Evolutionary conservation across 768 basidiomycete genomes (phyloP).

Genomic region (Vararia minispora): DNA sequence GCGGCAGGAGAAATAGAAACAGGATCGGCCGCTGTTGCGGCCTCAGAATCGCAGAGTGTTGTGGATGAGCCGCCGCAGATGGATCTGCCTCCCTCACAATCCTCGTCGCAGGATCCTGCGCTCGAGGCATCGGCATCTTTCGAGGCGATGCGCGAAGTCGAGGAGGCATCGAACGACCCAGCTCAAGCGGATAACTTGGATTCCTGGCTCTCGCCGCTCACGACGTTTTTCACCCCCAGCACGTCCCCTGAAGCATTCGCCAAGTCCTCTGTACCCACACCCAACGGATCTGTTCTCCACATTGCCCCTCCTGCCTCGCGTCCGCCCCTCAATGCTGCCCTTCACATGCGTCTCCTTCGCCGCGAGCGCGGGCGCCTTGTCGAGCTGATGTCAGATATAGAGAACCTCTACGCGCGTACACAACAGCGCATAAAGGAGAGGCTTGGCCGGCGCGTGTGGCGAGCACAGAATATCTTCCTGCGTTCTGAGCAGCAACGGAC

Average conservation of each 20-base stretch:
- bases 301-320: conserved; percentile 11
- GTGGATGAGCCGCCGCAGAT: conserved; percentile 3
- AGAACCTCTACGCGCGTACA: conserved; percentile 35
- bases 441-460: conserved; percentile 71
- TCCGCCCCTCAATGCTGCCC: conserved; percentile 39
- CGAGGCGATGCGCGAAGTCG: too few species aligned
- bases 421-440: conserved; percentile 60
- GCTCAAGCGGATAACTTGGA: too few species aligned
- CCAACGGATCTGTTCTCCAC: neutral
- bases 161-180: too few species aligned
- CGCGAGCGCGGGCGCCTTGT: conserved; percentile 43
- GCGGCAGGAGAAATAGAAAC: neutral
- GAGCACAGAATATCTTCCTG: conserved; percentile 44
- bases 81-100: conserved; percentile 16
- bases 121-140: too few species aligned
- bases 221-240: too few species aligned
- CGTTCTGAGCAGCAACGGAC: conserved; percentile 20
- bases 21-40: neutral
- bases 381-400: conserved; percentile 30
- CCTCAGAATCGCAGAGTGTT: too few species aligned
- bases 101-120: conserved; percentile 1
- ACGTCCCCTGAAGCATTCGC: too few species aligned
- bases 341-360: conserved; percentile 46
- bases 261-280: too few species aligned
- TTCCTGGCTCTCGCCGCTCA: too few species aligned